Evolutionary conservation across 805 yeast species (phyloP).

Genomic region (Pichia exigua): DNA sequence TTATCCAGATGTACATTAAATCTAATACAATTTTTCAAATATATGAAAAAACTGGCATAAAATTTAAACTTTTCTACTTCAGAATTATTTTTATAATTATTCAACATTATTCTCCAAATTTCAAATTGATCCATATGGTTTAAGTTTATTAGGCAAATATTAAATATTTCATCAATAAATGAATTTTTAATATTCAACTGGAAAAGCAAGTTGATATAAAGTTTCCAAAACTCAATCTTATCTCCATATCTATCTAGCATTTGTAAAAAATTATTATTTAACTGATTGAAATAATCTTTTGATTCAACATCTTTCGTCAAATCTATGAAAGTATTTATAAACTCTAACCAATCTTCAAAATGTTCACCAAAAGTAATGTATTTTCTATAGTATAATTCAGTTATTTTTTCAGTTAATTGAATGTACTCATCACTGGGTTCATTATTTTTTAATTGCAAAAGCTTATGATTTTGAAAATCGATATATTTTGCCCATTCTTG

Average conservation of each 20-base stretch:
- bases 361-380: neutral
- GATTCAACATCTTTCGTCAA: neutral
- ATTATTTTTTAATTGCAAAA: neutral
- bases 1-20: neutral
- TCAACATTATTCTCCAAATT: conserved; percentile 1
- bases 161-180: neutral
- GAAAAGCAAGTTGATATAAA: neutral
- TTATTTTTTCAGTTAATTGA: neutral
- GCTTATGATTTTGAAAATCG: neutral
- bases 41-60: conserved; percentile 2
- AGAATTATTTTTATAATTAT: neutral
- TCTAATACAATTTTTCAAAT: conserved; percentile 1
- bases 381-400: neutral
- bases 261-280: neutral
- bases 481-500: neutral
- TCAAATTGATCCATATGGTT: neutral
- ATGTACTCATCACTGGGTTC: neutral
- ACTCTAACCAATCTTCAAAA: neutral
- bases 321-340: neutral
- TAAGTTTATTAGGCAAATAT: neutral
- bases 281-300: neutral
- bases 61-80: neutral
- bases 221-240: conserved; percentile 4
- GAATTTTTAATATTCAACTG: neutral
- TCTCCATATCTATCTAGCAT: neutral